Base-by-base conservation (phyloP, 2,329 filamentous ascomycete genomes). In the Apiospora phragmitis region DNA sequence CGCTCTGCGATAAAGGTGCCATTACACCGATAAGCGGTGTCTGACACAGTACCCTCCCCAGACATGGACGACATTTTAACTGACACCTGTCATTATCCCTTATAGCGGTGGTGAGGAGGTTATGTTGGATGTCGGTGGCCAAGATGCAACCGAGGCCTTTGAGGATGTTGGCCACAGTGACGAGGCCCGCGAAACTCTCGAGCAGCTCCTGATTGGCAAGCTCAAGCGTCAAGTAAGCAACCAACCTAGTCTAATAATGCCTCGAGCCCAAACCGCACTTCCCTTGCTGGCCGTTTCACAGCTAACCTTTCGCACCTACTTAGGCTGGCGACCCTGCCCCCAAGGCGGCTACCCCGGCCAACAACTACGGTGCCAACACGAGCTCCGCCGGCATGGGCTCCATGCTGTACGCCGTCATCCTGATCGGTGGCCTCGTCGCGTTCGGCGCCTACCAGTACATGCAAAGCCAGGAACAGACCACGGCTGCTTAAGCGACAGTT, bases 161-260 rank as follows among this genome's bases (percentile, higher is more conserved):
- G 96, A 99, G 87, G 96, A 99, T 84, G 96, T 99, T 79, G 96
- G 96, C 80, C 96, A 99, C 92, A 97, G 93, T 79, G 96, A 99
- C 84, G 96, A 99, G 88, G 96, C 96, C 76, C 92, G 96, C 76
- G 95, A 98, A 87, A 95, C 97, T 76, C 91, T 99, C 71, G 91
- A 92, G 42, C 89, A 90, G 79, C 86, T 97, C 75, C 84, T 91
- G 68, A 88, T 96, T 75, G 95, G 94, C 75, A 87, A 81, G 47
- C 84, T 98, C 82, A 97, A 97, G 91, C 90, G 94, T 82, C 81
- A 89, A 87, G 94, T 97, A 88, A 79, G 90, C 81, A 72, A 24
- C 47, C 71, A 69, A 51, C 29, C 38, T 35, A 41, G 62, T n/a
- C 9, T 18, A 26, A 18, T 67, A 32, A 38, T 16, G 29, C 41